Evolutionary conservation across 768 basidiomycete genomes (phyloP), one percentile per base, ranked within the genome.

Genomic region (Porpolomopsis calyptriformis): DNA sequence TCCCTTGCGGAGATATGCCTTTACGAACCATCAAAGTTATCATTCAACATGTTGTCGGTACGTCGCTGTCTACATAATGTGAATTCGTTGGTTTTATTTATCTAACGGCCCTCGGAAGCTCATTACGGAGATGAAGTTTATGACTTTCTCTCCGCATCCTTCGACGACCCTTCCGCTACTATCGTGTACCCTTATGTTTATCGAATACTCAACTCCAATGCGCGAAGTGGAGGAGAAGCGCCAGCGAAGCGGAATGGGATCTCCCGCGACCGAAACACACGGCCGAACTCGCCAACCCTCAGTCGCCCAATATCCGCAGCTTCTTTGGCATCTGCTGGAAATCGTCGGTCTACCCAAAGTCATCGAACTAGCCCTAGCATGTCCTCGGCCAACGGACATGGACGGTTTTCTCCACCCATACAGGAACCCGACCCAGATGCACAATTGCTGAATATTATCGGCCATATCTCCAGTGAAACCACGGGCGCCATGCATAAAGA

Each of bases 1-100:
- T 98, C 1, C 93, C 96, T 2, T 85, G 93, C 58, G 93, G 92
- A 20, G 96, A 99, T 57, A 93, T 98, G 93, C 96, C 96, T 2
- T 64, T 99, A 48, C 73, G 96, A 50, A 98, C 96, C 2, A 88
- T 98, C 62, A 99, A 99, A 70, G 93, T 96, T 34, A 89, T 99
- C 55, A 87, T 99, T 27, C 96, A 98, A 64, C 91, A 94, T 60
- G 78, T 97, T 46, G 89, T 97, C 55, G 86, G 92, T 93, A 53
- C 69, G 92, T 77, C 14, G 14, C 19, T 16, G 4, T 20, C 29
- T 46, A 46, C 34, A 22, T 4, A n/a, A 37, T 41, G 29, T 40
- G 43, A 34, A 14, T 20, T 46, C 24, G 16, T 24, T 4, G 19
- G 37, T 36, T 40, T 45, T 37, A 40, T 36, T 49, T 16, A 46